A percentile compares a stretch with the other conserved stretches of the same genome.
phyloP scores from a whole-genome alignment of 2,329 filamentous ascomycete genomes.

The Hymenoscyphus salicellus region DNA sequence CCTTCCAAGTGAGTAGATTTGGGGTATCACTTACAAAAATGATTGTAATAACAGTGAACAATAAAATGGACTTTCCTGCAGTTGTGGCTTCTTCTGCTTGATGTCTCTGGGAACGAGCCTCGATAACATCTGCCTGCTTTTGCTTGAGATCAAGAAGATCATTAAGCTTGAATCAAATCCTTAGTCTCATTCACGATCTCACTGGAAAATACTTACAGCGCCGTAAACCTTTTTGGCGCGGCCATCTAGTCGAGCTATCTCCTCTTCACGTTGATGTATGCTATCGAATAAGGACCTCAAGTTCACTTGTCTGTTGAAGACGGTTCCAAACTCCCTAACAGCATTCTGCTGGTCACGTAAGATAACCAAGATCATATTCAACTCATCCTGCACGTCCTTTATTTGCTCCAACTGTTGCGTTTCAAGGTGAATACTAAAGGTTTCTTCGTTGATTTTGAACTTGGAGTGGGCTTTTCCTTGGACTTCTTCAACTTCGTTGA shows the following conservation, averaged over 20 bases:
- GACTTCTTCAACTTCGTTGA: no score
- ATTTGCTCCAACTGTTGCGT: neutral
- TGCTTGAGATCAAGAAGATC: slow-evolving; percentile 1
- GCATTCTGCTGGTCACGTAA: neutral
- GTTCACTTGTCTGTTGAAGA: no score
- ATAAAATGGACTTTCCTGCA: neutral
- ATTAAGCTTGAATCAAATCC: neutral
- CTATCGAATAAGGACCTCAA: no score
- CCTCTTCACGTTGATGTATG: no score
- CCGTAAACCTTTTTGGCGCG: no score
- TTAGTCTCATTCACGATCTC: neutral
- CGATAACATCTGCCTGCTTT: neutral
- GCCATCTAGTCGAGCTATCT: no score
- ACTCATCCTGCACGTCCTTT: neutral
- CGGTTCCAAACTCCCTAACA: no score
- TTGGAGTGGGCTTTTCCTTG: neutral
- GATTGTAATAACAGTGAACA: no score
- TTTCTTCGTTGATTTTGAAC: neutral
- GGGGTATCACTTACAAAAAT: no score
- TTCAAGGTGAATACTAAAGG: neutral
- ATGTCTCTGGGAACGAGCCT: neutral
- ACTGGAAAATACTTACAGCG: no score
- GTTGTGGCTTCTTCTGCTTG: neutral
- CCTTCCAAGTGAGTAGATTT: no score
- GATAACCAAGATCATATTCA: neutral